Evolutionary conservation across 441 rosid genomes (phyloP), one percentile per base, ranked within the genome.

Genomic region (Gossypium schwendimanii): DNA sequence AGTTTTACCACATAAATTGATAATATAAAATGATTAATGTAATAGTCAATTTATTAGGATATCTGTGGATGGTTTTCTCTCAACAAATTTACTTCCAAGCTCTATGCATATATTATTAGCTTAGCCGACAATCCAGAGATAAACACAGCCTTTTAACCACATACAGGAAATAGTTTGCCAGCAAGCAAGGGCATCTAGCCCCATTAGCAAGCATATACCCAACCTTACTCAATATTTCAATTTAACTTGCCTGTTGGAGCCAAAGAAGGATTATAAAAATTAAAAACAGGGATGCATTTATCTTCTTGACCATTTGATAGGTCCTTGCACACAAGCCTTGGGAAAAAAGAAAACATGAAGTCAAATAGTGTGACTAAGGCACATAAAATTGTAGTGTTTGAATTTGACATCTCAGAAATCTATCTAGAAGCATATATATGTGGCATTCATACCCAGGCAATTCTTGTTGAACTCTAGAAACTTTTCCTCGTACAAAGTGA

Each of bases 241-340:
- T 21, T 73, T 53, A 79, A 76, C 85, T 88, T 76, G 78, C 89
- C 92, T 82, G 81, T 18, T 52, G 89, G 90, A 72, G 79, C 76
- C 62, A 73, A 66, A 54, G 84, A 78, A 65, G 83, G 81, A 81
- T 76, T 74, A 72, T 78, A 70, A 50, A 76, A 49, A 68, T 86
- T 85, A 77, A 82, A 82, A 49, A 81, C 88, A 23, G 84, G 88
- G 65, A 86, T 82, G 41, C 70, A 72, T 62, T 74, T 73, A 69
- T 69, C 79, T 80, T 88, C 89, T 77, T 65, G 68, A 66, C 90
- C 88, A 14, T 69, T 60, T 28, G 87, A 80, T 63, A 85, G 69
- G 85, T 86, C 92, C 77, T 76, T 60, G 50, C 88, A 82, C 55
- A 82, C 81, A 78, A 85, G 74, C 78, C 90, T 88, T 76, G 12